Base-by-base conservation (phyloP, 73 alveolate genomes). In the Paramecium sonneborni region DNA sequence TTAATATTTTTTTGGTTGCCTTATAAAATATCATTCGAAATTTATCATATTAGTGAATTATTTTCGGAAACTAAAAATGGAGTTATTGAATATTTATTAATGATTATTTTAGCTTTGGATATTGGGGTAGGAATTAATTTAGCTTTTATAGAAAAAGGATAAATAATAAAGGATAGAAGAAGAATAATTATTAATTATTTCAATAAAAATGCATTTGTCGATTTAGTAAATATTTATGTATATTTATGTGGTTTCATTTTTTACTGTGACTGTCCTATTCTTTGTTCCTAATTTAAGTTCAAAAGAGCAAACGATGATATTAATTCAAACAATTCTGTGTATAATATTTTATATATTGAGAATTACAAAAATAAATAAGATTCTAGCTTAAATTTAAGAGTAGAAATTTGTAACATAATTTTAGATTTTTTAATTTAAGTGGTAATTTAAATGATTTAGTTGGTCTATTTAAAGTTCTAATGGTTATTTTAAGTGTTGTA, bases 101-200 rank as follows among this genome's bases (percentile, higher is more conserved):
- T 35, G 23, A 21, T 28, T 1, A 32, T 38, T 3, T 20, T 74
- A 10, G 87, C 87, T 14, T 32, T 43, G 32, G 87, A 74, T 74
- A 43, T 74, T 5, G 56, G 37, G 1, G 87, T 74, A 4, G 68
- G 87, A 12, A 30, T 35, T 32, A 74, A 74, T 74, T 74, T 74
- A 35, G 87, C 87, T 4, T 74, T 74, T 38, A 74, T 74, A 5
- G 62, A 74, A 32, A 74, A 74, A 74, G 87, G 87, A 74, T 38
- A 74, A 74, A n/a, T 74, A 74, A 74, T 74, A 14, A 32, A 38
- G 35, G 58, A 74, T n/a, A 74, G 87, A 38, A 32, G 15, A 74
- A 32, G 58, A 35, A 74, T 74, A n/a, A 32, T 74, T 9, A 8
- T 35, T 7, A 21, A 74, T 11, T 74, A 74, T 43, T 30, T 74